Evolutionary conservation across 1,139 yeast species (phyloP).

Genomic region (Lodderomyces jiufengensis): DNA sequence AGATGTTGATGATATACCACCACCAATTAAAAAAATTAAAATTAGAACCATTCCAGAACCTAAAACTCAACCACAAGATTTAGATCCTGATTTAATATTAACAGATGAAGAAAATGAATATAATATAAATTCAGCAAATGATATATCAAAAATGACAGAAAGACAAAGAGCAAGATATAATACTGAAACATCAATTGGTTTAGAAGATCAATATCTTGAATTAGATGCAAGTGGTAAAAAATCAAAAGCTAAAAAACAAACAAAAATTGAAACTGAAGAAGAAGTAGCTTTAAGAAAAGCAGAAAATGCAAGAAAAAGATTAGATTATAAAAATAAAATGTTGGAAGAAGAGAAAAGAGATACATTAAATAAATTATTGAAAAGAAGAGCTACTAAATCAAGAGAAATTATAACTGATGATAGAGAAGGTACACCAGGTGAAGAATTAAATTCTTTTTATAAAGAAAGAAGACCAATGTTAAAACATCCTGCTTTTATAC

Average conservation of each 20-base stretch:
- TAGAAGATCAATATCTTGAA: conserved; percentile 22
- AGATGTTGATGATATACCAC: conserved; percentile 12
- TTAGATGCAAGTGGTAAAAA: conserved; percentile 25
- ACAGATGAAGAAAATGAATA: conserved; percentile 46
- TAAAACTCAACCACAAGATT: conserved; percentile 19
- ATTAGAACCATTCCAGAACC: conserved; percentile 8
- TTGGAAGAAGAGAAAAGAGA: conserved; percentile 91
- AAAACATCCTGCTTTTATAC: conserved; percentile 30
- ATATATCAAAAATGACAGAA: conserved; percentile 57
- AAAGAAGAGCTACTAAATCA: conserved; percentile 74
- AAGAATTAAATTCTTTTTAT: conserved; percentile 18
- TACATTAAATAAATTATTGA: conserved; percentile 78
- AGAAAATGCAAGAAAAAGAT: conserved; percentile 85
- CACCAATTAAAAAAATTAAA: conserved; percentile 7
- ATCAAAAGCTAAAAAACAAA: conserved; percentile 12
- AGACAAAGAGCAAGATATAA: conserved; percentile 54
- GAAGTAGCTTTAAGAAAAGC: conserved; percentile 79
- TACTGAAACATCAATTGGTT: conserved; percentile 15
- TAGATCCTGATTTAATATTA: conserved; percentile 39
- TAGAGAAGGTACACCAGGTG: conserved; percentile 33
- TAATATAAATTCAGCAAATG: conserved; percentile 41
- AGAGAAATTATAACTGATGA: conserved; percentile 35
- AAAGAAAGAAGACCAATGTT: conserved; percentile 36
- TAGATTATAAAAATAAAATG: conserved; percentile 77
- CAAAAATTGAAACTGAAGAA: conserved; percentile 68